phyloP scores from a whole-genome alignment of 768 basidiomycete species.

The Harrya chromipes region DNA sequence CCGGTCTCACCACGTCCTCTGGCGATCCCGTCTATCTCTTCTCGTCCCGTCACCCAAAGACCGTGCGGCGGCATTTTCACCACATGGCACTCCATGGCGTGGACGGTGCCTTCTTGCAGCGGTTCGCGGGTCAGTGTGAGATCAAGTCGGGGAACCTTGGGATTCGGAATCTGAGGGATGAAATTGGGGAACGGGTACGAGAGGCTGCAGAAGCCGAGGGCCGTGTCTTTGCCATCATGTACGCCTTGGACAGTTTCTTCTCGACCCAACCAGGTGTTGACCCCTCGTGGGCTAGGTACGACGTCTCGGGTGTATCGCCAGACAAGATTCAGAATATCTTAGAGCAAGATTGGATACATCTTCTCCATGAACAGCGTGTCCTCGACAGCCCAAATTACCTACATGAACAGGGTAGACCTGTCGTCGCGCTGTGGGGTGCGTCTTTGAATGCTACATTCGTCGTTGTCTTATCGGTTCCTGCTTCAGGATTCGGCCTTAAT shows the following conservation, averaged over 20 bases:
- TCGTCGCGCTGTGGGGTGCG: constrained; percentile 72
- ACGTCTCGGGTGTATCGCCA: constrained; percentile 73
- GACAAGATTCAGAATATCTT: constrained; percentile 65
- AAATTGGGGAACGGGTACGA: constrained; percentile 66
- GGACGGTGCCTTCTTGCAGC: constrained; percentile 79
- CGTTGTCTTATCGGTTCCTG: not conserved
- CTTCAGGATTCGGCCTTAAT: constrained; percentile 66
- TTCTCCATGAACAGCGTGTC: constrained; percentile 56
- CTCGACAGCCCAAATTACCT: constrained; percentile 75
- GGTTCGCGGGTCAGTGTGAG: constrained; percentile 70
- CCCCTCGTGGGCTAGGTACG: constrained; percentile 54
- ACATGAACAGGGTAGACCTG: constrained; percentile 63
- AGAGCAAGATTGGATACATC: constrained; percentile 71
- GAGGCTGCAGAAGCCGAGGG: constrained; percentile 80
- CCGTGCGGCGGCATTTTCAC: constrained; percentile 53
- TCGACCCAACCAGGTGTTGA: not conserved
- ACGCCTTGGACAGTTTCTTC: constrained; percentile 21
- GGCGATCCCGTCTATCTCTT: constrained; percentile 69
- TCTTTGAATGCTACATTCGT: not conserved
- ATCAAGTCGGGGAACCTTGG: constrained; percentile 50
- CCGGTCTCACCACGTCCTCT: constrained; percentile 55
- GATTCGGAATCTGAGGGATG: constrained; percentile 63
- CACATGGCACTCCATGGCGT: constrained; percentile 85
- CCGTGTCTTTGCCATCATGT: constrained; percentile 84
- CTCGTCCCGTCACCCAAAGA: constrained; percentile 73